Evolutionary conservation across 108 stramenopile genomes (phyloP), one percentile per base, ranked within the genome.

Genomic region (Mediolabrus comicus): DNA sequence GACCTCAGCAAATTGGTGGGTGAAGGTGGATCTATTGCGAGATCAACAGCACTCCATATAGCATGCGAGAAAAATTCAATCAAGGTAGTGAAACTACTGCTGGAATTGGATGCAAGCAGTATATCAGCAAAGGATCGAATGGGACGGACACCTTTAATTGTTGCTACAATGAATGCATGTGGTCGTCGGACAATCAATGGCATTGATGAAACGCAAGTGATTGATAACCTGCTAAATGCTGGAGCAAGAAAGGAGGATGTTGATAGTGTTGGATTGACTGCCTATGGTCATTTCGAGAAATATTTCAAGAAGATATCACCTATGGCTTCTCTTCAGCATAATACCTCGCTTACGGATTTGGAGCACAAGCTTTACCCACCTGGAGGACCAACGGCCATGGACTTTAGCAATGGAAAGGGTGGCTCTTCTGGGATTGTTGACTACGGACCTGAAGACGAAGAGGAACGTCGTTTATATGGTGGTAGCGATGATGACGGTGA

Each of bases 401-500:
- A 61, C 41, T 27, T 24, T 35, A 27, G 22, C 9, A 17, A 22
- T 4, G 59, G 59, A 35, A 11, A 11, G 3, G 27, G 25, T 24
- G 34, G 38, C 2, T 4, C 24, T 19, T 24, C 59, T 24, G 59
- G 59, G 4, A 10, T 27, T 2, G 59, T 61, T 25, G 59, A 61
- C 13, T 61, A 61, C 17, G 36, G 36, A 41, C 25, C 22, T 2
- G 59, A 61, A 61, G 59, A 61, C 6, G 59, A 24, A 11, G 59
- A 61, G 11, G 9, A 36, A 11, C 38, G 22, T 38, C 59, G 59
- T 11, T 7, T 41, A 7, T 17, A 9, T 14, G 39, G 39, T 16
- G 39, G 16, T 41, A 16, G 39, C 39, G 59, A 27, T 38, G 59
- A 61, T n/a, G 22, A 61, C 41, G 59, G 59, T 27, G 59, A 61